Conservation (phyloP, 305 asterid genomes). For the Fraxinus xanthoxyloides region DNA sequence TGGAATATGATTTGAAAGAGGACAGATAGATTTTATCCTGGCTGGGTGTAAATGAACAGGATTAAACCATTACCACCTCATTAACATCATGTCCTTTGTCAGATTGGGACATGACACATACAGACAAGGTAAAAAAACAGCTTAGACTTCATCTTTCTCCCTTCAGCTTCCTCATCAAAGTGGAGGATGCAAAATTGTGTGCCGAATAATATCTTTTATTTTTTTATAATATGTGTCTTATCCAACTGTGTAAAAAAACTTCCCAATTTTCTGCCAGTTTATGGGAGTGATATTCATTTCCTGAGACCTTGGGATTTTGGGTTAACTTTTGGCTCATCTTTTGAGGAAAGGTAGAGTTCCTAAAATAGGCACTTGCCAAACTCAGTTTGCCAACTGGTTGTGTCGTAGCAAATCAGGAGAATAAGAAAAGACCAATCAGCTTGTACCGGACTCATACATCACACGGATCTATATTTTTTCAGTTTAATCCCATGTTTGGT, state of each 20-base stretch:
- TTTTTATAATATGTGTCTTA: not conserved
- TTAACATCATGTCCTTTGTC: not conserved
- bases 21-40: no score
- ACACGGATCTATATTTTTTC: not conserved
- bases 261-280: not conserved
- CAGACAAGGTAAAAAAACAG: not conserved
- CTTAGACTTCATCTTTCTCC: not conserved
- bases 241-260: not conserved
- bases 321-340: not conserved
- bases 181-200: not conserved
- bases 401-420: not conserved
- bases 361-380: not conserved
- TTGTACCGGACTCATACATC: not conserved
- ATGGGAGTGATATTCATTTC: not conserved
- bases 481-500: no score
- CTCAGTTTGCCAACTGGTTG: not conserved
- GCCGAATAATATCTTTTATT: not conserved
- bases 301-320: not conserved
- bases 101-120: not conserved
- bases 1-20: not conserved
- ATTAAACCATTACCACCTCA: not conserved
- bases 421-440: not conserved
- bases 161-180: not conserved
- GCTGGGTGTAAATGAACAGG: not conserved
- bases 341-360: not conserved